A percentile compares a stretch with the other conserved stretches of the same genome.
These are phyloP conservation scores for Aristolochia fimbriata DNA, from an alignment of 164 flowering plant species.

Conservation along the genomic window DNA sequence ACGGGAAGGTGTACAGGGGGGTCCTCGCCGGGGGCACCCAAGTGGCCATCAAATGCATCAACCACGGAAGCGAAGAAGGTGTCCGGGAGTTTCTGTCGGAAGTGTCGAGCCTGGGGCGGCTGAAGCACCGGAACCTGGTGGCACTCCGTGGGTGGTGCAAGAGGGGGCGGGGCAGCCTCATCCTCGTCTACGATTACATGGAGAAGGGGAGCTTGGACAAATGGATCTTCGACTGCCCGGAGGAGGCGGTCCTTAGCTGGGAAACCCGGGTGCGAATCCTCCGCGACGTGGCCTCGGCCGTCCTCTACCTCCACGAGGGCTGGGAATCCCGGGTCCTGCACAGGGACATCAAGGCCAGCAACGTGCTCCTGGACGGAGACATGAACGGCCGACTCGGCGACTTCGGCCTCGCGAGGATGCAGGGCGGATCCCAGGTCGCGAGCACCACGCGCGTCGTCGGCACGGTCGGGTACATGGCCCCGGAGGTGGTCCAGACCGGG, in stretches of 20 bases:
- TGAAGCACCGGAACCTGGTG: slow-evolving; percentile 42
- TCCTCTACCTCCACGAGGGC: slow-evolving; percentile 38
- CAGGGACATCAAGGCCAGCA: slow-evolving; percentile 47
- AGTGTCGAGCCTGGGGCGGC: slow-evolving; percentile 38
- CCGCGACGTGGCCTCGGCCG: slow-evolving; percentile 32
- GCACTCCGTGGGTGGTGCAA: slow-evolving; percentile 43
- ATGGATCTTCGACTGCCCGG: slow-evolving; percentile 25
- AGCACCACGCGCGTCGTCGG: slow-evolving; percentile 35
- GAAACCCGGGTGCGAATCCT: slow-evolving; percentile 25
- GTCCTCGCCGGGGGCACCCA: slow-evolving; percentile 18
- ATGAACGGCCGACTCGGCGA: slow-evolving; percentile 41
- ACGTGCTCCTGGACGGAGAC: slow-evolving; percentile 37
- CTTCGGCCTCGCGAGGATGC: slow-evolving; percentile 37
- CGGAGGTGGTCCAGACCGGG: slow-evolving; percentile 36
- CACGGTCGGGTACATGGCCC: slow-evolving; percentile 46
- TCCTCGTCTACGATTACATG: slow-evolving; percentile 39
- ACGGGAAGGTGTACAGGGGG: slow-evolving; percentile 41
- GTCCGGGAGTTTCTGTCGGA: slow-evolving; percentile 37
- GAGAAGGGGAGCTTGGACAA: slow-evolving; percentile 44
- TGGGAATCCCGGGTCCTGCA: slow-evolving; percentile 41
- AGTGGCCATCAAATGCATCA: slow-evolving; percentile 35
- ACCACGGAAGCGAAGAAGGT: slow-evolving; percentile 21
- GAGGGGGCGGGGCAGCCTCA: slow-evolving; percentile 21
- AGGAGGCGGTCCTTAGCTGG: slow-evolving; percentile 21
- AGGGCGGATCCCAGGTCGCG: slow-evolving; percentile 19